These are phyloP conservation scores for Auricularia cornea DNA, from an alignment of 768 basidiomycete species.

Conservation along the genomic window DNA sequence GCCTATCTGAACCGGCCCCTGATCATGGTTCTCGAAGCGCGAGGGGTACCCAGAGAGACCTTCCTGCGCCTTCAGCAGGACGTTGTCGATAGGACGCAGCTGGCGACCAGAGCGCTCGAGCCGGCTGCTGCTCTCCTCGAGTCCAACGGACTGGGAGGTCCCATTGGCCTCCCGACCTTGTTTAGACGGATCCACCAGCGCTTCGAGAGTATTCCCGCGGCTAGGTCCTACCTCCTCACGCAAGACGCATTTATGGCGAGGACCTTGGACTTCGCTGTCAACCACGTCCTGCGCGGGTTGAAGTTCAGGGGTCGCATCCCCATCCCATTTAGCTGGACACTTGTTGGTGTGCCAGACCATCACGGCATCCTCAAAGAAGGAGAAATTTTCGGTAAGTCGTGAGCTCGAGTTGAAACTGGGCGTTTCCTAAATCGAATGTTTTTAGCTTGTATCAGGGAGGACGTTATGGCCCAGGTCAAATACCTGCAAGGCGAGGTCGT, in stretches of 20 bases:
- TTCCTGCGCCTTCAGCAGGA: constrained; percentile 47
- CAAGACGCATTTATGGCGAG: constrained; percentile 42
- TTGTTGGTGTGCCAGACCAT: constrained; percentile 67
- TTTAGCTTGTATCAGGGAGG: background rate
- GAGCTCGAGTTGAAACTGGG: constrained; percentile 19
- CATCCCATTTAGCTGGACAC: constrained; percentile 50
- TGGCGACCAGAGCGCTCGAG: constrained; percentile 33
- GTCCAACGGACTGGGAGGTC: constrained; percentile 50
- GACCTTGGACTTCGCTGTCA: constrained; percentile 43
- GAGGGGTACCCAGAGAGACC: constrained; percentile 46
- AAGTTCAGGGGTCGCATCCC: constrained; percentile 62
- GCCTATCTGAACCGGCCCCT: constrained; percentile 57
- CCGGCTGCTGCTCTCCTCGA: constrained; percentile 45
- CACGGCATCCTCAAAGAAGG: constrained; percentile 43
- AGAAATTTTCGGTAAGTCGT: constrained; percentile 47
- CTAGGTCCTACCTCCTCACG: too few relatives aligned
- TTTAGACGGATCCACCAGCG: constrained; percentile 8
- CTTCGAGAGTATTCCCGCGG: constrained; percentile 19
- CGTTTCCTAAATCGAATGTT: background rate
- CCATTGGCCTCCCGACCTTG: constrained; percentile 39
- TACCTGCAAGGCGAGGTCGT: constrained; percentile 49
- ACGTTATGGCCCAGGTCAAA: constrained; percentile 20
- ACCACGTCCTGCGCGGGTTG: constrained; percentile 59
- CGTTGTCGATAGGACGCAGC: constrained; percentile 40
- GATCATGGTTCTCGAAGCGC: constrained; percentile 56